Evolutionary conservation across 2,329 filamentous ascomycete genomes (phyloP).

Genomic region (Arthroderma sp.): DNA sequence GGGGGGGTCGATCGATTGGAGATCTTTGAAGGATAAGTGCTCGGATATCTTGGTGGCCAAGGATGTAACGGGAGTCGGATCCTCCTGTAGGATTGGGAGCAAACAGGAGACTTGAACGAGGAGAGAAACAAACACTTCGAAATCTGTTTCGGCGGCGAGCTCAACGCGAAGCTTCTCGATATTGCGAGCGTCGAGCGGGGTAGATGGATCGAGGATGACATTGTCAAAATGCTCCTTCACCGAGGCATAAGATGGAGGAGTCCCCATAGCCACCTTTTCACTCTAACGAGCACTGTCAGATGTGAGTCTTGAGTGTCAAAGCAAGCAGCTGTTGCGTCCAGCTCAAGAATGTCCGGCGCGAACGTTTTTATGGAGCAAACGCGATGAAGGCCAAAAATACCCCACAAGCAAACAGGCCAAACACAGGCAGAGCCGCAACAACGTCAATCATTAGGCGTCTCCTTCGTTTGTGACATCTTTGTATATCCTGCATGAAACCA

Average conservation of each 20-base stretch:
- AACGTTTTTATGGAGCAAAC: neutral
- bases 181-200: slow-evolving; percentile 33
- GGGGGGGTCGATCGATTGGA: slow-evolving; percentile 35
- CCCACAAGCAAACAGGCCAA: slow-evolving; percentile 12
- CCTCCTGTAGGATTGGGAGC: slow-evolving; percentile 42
- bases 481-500: slow-evolving; percentile 1
- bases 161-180: slow-evolving; percentile 40
- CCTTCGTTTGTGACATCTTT: neutral
- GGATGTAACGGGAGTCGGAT: slow-evolving; percentile 42
- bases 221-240: slow-evolving; percentile 32
- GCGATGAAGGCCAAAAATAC: slow-evolving; percentile 5
- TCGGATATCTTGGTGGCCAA: slow-evolving; percentile 39
- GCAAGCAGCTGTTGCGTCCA: no score
- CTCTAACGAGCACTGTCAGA: no score
- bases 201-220: slow-evolving; percentile 33
- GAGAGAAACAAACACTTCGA: slow-evolving; percentile 24
- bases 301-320: no score
- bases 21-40: slow-evolving; percentile 37
- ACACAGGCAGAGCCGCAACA: neutral
- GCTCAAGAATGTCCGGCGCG: no score
- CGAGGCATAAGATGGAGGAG: slow-evolving; percentile 22
- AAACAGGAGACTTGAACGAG: slow-evolving; percentile 37
- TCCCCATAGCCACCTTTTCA: slow-evolving; percentile 16
- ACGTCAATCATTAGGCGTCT: neutral
- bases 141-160: slow-evolving; percentile 24